Percentiles rank a stretch among this genome's conserved stretches.
Evolutionary conservation across 2,329 filamentous ascomycete species (phyloP).

Genomic region (Colletotrichum sp.): DNA sequence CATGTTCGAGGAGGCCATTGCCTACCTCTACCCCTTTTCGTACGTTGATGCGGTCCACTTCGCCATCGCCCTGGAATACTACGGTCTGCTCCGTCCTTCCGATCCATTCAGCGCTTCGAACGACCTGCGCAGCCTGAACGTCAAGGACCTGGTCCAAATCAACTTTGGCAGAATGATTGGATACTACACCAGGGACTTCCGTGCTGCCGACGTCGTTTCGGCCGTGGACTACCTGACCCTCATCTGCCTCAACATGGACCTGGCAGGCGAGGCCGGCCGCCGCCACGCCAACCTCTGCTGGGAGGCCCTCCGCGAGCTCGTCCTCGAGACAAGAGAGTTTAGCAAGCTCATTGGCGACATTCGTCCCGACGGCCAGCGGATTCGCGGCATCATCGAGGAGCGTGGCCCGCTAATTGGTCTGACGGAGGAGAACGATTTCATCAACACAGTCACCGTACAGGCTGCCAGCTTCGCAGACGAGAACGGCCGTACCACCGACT

Average conservation of each 20-base stretch:
- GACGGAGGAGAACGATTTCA: slow-evolving; percentile 79
- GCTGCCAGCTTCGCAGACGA: slow-evolving; percentile 93
- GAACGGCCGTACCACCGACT: slow-evolving; percentile 90
- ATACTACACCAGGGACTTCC: slow-evolving; percentile 95
- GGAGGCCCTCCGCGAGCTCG: slow-evolving; percentile 89
- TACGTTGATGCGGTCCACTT: slow-evolving; percentile 96
- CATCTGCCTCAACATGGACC: slow-evolving; percentile 89
- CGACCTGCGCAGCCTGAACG: slow-evolving; percentile 71
- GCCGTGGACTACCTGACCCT: slow-evolving; percentile 93
- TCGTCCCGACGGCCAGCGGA: slow-evolving; percentile 80
- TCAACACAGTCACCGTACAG: slow-evolving; percentile 90
- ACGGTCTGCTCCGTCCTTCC: slow-evolving; percentile 86
- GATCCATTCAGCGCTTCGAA: slow-evolving; percentile 78
- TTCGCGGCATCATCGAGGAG: slow-evolving; percentile 86
- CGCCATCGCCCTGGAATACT: slow-evolving; percentile 85
- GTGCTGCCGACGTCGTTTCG: slow-evolving; percentile 84
- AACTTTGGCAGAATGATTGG: slow-evolving; percentile 95
- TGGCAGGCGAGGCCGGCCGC: slow-evolving; percentile 74
- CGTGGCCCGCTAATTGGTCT: slow-evolving; percentile 83
- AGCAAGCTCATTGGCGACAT: slow-evolving; percentile 94
- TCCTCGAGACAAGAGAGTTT: slow-evolving; percentile 96
- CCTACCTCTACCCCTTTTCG: slow-evolving; percentile 89
- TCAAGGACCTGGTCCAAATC: slow-evolving; percentile 76
- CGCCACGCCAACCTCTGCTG: slow-evolving; percentile 86
- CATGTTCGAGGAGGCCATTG: slow-evolving; percentile 92